Conservation (phyloP, 2,329 filamentous ascomycete genomes). For the Magnaporthiopsis incrustans region DNA sequence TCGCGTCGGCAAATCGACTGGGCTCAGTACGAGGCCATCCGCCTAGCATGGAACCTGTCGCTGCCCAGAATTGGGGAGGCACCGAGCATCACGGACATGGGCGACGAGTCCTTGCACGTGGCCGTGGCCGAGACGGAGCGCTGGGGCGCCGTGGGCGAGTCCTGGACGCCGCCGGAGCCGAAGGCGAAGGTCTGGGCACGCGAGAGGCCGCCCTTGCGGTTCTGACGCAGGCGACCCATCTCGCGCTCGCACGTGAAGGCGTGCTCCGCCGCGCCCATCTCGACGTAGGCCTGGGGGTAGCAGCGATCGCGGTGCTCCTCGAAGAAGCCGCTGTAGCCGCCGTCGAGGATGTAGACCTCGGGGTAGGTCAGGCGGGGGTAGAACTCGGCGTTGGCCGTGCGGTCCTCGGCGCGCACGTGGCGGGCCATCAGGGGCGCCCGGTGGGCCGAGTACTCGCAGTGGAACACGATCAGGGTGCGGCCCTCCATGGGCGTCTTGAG, state of each 20-base stretch:
- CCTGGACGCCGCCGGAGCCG: conserved; percentile 51
- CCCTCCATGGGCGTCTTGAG: conserved; percentile 61
- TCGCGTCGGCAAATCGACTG: neutral
- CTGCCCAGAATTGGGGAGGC: conserved; percentile 34
- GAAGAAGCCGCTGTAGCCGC: conserved; percentile 94
- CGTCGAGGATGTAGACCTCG: conserved; percentile 93
- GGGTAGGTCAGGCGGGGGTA: conserved; percentile 92
- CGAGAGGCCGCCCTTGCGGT: conserved; percentile 64
- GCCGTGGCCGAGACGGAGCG: conserved; percentile 22
- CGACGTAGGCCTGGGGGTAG: conserved; percentile 91
- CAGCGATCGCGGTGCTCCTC: conserved; percentile 69
- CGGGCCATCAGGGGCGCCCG: conserved; percentile 95
- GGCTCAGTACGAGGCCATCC: conserved; percentile 56
- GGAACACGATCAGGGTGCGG: conserved; percentile 79
- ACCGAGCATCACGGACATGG: conserved; percentile 32
- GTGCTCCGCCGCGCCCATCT: conserved; percentile 91
- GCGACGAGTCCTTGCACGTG: conserved; percentile 28
- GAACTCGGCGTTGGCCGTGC: conserved; percentile 71
- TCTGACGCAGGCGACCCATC: conserved; percentile 84
- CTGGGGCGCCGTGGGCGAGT: conserved; percentile 50
- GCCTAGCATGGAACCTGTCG: conserved; percentile 47
- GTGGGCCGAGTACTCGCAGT: conserved; percentile 98
- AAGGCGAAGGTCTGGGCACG: conserved; percentile 94
- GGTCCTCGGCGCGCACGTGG: conserved; percentile 83
- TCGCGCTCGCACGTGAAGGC: conserved; percentile 89